Evolutionary conservation across 495 filamentous ascomycete species (phyloP), one percentile per base, ranked within the genome.

Genomic region (Pyrenula massariospora): DNA sequence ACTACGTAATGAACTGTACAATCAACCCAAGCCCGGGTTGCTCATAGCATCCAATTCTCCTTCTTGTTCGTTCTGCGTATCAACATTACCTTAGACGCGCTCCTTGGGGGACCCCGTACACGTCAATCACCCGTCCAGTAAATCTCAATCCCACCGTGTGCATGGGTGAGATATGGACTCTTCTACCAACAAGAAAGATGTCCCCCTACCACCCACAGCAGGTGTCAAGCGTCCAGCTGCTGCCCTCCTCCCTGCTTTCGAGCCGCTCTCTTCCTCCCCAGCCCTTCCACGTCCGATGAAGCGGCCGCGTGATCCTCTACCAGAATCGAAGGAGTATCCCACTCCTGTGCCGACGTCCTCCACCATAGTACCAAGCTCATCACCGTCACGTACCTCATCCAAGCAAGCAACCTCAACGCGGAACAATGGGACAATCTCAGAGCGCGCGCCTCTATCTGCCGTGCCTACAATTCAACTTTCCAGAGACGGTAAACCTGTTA

Each of bases 291-390:
- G 86, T 48, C 82, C 87, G 12, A 73, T 76, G 55, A 87, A 90
- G 74, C 81, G 86, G 68, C 80, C 83, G 68, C 77, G 82, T 61
- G 77, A 79, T 58, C 72, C 77, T 47, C 68, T 70, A 60, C 61
- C 59, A 60, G 60, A 70, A 58, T 56, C 69, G 58, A 70, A 70
- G 60, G 70, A 63, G 25, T 71, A 97, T 71, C 93, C 92, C 25
- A 96, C 92, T 1, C 92, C 92, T 0, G 81, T 94, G 21, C 90
- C 90, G 52, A 95, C 92, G 23, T 97, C 93, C 1, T 96, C 89
- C 42, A 95, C 91, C 53, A 87, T 88, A 59, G 87, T 96, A 53
- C 77, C 94, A 60, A 90, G 89, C 48, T 96, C 93, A 20, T 95
- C 92, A 58, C 89, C 93, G 22, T 71, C 72, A 59, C 79, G 85